Evolutionary conservation across 2,329 filamentous ascomycete genomes (phyloP), one percentile per base, ranked within the genome.

Genomic region (Fonsecaea erecta): DNA sequence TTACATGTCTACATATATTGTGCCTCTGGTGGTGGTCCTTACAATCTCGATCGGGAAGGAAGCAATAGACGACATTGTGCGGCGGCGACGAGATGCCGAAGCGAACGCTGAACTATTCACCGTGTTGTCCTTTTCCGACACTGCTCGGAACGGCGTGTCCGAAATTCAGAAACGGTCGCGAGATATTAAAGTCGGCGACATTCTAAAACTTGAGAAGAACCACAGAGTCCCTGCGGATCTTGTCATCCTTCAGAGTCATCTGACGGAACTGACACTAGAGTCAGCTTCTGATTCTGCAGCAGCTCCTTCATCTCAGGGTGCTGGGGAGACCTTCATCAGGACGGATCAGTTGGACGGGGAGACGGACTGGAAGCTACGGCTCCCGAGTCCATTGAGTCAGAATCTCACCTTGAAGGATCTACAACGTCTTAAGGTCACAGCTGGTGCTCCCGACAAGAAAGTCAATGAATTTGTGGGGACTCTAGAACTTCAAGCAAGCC

Each of bases 341-440:
- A 99, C 96, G 1, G 95, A 99, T 77, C 95, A 99, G 75, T 84
- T 99, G 9, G 95, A 99, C 74, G 95, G 95, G 71, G 95, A 99
- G 79, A 99, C 95, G 0, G 95, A 99, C 75, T 99, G 95, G 96
- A 99, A 99, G 79, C 82, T 99, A 63, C 89, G 96, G 32, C 78
- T 98, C 37, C 93, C 95, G 1, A 95, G 93, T 12, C 87, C 91
- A 0, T 78, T 98, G 28, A 94, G 93, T 0, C 95, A 99, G 74
- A 85, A 82, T n/a, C 81, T 99, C 21, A 79, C 88, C 0, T 79
- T 88, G 0, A 85, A 86, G 52, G 91, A 97, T 70, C 88, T 97
- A 60, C 80, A 81, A 2, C 81, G 85, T 37, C 76, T 90, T 11
- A 82, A 81, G 51, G 86, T 99, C 55, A 91, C 89, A 2, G 95